Percentiles rank a stretch among this genome's conserved stretches.
phyloP scores from a whole-genome alignment of 2,329 filamentous ascomycete genomes.

The Mariannaea sp. region DNA sequence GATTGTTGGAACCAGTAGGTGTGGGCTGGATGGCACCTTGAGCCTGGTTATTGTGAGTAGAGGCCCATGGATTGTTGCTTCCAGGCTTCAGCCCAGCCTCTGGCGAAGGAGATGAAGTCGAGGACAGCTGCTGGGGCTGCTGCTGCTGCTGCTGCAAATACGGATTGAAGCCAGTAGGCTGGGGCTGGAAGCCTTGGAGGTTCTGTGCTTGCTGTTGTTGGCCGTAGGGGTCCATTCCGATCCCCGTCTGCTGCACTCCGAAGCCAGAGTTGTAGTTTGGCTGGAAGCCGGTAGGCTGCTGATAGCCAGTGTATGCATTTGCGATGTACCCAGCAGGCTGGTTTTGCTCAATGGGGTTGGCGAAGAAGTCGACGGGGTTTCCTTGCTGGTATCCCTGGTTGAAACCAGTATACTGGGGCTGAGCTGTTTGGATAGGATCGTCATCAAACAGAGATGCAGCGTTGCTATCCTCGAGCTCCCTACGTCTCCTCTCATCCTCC shows the following conservation, averaged over 20 bases:
- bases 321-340: conserved; percentile 77
- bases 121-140: conserved; percentile 43
- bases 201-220: conserved; percentile 45
- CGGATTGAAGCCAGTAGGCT: conserved; percentile 60
- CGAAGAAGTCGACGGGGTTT: conserved; percentile 94
- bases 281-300: conserved; percentile 55
- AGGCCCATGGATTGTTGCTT: conserved; percentile 94
- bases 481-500: conserved; percentile 87
- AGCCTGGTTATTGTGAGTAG: conserved; percentile 56
- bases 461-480: conserved; percentile 86
- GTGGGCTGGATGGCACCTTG: conserved; percentile 73
- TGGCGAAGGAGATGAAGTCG: conserved; percentile 51
- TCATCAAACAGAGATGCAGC: conserved; percentile 89
- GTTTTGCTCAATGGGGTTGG: conserved; percentile 82
- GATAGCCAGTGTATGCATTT: conserved; percentile 61
- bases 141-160: conserved; percentile 48
- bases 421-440: conserved; percentile 60
- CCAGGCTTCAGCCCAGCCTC: conserved; percentile 73
- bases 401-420: conserved; percentile 83
- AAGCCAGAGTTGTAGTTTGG: conserved; percentile 71
- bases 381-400: conserved; percentile 99
- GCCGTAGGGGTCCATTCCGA: conserved; percentile 72
- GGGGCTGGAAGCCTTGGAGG: conserved; percentile 54
- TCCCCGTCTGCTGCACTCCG: conserved; percentile 63
- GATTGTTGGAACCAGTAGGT: conserved; percentile 96